Percentiles rank a stretch among this genome's conserved stretches.
Evolutionary conservation across 208 protist species (phyloP).

Genomic region (Herpetomonas tarakana): DNA sequence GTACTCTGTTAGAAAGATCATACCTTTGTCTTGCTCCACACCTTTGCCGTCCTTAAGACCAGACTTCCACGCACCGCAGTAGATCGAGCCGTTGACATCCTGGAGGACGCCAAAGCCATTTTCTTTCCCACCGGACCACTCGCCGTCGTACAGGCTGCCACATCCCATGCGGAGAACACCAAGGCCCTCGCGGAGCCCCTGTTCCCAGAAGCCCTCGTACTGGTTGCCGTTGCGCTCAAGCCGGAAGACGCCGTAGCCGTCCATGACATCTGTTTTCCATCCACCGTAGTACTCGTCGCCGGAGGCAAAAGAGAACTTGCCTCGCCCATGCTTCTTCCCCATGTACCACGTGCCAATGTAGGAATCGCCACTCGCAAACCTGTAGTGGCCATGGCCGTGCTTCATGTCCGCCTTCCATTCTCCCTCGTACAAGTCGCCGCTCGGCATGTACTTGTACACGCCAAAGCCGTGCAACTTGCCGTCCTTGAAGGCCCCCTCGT

Average conservation of each 20-base stretch:
- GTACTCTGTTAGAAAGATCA: constrained; percentile 50
- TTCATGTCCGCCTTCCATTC: constrained; percentile 64
- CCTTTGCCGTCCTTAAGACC: constrained; percentile 69
- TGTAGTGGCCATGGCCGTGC: constrained; percentile 66
- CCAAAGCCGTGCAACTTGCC: constrained; percentile 59
- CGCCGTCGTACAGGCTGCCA: constrained; percentile 57
- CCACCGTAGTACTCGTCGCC: constrained; percentile 62
- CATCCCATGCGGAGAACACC: constrained; percentile 42
- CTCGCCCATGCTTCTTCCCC: constrained; percentile 70
- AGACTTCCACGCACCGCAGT: constrained; percentile 64
- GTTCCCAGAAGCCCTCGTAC: constrained; percentile 60
- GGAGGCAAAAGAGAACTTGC: constrained; percentile 40
- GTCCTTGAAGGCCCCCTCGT: constrained; percentile 49
- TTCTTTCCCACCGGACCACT: constrained; percentile 46
- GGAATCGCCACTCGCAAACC: constrained; percentile 46
- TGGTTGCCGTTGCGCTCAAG: constrained; percentile 35
- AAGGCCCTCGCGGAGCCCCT: constrained; percentile 38
- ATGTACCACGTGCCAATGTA: constrained; percentile 69
- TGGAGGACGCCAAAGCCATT: constrained; percentile 48
- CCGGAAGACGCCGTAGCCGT: constrained; percentile 54
- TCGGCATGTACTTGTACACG: constrained; percentile 46
- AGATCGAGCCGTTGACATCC: constrained; percentile 48
- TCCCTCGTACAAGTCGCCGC: constrained; percentile 58
- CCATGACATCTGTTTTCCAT: constrained; percentile 56
- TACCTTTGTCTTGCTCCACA: constrained; percentile 36